A percentile compares a stretch with the other conserved stretches of the same genome.
phyloP scores from a whole-genome alignment of 305 asterid species.

The Ajuga reptans region DNA sequence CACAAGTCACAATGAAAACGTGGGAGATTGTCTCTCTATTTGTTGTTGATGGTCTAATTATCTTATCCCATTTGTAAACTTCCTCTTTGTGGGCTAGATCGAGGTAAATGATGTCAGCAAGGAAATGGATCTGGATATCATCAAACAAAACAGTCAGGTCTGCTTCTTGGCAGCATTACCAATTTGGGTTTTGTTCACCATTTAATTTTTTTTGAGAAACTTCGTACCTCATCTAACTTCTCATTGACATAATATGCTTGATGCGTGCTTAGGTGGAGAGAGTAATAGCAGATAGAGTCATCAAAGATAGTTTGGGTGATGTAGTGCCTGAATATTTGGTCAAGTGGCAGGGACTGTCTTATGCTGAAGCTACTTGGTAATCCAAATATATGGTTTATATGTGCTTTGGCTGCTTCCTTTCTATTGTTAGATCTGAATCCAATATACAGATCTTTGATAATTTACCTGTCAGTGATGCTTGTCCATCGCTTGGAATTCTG shows the following conservation, averaged over 20 bases:
- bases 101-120: conserved; percentile 99
- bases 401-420: conserved; percentile 21
- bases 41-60: neutral
- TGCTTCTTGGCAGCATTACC: conserved; percentile 11
- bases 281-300: conserved; percentile 75
- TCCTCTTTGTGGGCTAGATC: conserved; percentile 44
- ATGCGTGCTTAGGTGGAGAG: conserved; percentile 78
- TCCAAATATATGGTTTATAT: conserved; percentile 17
- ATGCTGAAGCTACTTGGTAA: conserved; percentile 99
- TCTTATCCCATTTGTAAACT: conserved; percentile 16
- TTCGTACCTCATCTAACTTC: neutral
- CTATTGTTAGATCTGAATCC: conserved; percentile 13
- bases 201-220: too few species aligned
- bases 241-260: conserved; percentile 8
- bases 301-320: conserved; percentile 65
- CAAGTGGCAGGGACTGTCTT: conserved; percentile 98
- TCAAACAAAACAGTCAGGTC: conserved; percentile 90
- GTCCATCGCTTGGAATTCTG: conserved; percentile 1
- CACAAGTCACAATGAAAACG: neutral
- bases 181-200: conserved; percentile 1
- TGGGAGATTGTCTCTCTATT: neutral
- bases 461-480: conserved; percentile 10
- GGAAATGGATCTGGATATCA: conserved; percentile 99
- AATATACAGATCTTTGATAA: neutral
- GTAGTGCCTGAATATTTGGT: conserved; percentile 91